These are phyloP conservation scores for Rhizopogon vinicolor DNA, from an alignment of 768 basidiomycete species.

Conservation along the genomic window DNA sequence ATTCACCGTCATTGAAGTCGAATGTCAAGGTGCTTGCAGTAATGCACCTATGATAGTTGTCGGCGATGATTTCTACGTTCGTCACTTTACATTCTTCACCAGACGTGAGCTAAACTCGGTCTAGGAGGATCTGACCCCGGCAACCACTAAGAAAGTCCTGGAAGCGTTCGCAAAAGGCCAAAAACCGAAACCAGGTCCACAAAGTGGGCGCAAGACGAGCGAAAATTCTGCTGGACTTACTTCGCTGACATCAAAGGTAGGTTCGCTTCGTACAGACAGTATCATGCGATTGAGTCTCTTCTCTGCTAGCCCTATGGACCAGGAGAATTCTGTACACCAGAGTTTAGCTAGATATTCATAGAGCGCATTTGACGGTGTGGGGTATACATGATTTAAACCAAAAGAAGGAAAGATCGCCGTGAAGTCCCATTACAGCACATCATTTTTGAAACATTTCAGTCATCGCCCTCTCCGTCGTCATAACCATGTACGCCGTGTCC, in stretches of 20 bases:
- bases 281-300: conserved; percentile 3
- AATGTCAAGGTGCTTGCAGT: conserved; percentile 97
- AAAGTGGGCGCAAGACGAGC: conserved; percentile 78
- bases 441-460: conserved; percentile 34
- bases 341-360: conserved; percentile 60
- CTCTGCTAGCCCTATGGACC: conserved; percentile 81
- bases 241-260: conserved; percentile 67
- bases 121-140: conserved; percentile 81
- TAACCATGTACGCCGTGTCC: conserved; percentile 68
- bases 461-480: conserved; percentile 81
- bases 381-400: background rate
- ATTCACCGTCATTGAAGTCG: conserved; percentile 97
- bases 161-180: conserved; percentile 76
- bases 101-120: conserved; percentile 6
- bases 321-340: conserved; percentile 81
- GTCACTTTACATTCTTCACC: conserved; percentile 23
- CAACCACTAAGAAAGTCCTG: conserved; percentile 73
- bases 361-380: background rate
- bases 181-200: conserved; percentile 93
- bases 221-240: conserved; percentile 95
- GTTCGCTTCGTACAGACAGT: conserved; percentile 9
- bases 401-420: background rate
- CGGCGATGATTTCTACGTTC: conserved; percentile 93
- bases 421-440: background rate
- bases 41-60: conserved; percentile 98